Conservation (phyloP, 2,329 filamentous ascomycete genomes). For the Rhytidhysteron rufulum region DNA sequence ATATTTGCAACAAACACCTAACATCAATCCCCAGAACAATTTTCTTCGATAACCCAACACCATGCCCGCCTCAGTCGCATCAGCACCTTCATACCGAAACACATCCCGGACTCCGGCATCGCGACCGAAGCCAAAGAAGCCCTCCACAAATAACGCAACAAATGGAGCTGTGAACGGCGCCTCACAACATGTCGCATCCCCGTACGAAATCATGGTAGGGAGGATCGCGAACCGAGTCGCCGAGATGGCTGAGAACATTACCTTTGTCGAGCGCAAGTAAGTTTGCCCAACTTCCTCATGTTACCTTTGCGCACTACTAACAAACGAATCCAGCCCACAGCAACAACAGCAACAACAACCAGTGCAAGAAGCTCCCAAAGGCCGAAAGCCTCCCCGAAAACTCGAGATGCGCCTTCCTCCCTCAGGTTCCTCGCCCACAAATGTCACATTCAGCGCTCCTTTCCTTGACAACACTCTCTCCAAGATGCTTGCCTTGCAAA, state of each 20-base stretch:
- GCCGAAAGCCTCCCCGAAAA: constrained; percentile 45
- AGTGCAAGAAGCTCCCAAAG: constrained; percentile 17
- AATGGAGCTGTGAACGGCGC: constrained; percentile 21
- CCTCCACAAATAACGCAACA: constrained; percentile 17
- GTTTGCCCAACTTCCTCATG: constrained; percentile 5
- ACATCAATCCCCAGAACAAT: too few relatives aligned
- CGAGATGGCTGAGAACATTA: constrained; percentile 52
- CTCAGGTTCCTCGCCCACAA: constrained; percentile 29
- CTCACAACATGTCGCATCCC: constrained; percentile 31
- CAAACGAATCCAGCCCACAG: background rate
- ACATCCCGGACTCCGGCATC: background rate
- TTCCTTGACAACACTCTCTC: constrained; percentile 52
- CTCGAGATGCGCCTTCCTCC: constrained; percentile 47
- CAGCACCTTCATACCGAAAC: constrained; percentile 1
- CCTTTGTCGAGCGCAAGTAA: constrained; percentile 45
- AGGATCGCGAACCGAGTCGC: constrained; percentile 49
- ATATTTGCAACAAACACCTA: too few relatives aligned
- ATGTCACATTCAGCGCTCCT: constrained; percentile 48
- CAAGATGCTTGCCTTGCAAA: constrained; percentile 48
- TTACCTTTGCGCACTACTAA: background rate
- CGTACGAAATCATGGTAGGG: constrained; percentile 50
- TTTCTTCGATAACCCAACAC: too few relatives aligned
- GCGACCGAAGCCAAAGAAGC: constrained; percentile 8
- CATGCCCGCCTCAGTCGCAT: constrained; percentile 1
- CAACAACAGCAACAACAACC: constrained; percentile 16